Conservation (phyloP, 495 filamentous ascomycete genomes). For the Podospora sp. region DNA sequence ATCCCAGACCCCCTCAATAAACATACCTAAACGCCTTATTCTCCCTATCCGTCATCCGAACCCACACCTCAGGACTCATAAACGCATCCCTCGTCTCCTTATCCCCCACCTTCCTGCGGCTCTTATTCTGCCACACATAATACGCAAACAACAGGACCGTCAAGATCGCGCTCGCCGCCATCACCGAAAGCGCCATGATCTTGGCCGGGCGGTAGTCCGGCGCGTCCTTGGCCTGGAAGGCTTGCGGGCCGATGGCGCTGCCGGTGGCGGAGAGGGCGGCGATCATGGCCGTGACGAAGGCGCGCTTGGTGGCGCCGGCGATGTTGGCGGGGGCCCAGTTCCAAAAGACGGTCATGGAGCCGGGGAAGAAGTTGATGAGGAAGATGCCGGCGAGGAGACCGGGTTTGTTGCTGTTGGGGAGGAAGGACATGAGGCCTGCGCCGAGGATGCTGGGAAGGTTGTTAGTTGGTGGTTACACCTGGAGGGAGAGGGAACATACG, state of each 20-base stretch:
- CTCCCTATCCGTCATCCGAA: conserved; percentile 41
- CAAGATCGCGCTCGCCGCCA: conserved; percentile 35
- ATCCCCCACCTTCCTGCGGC: conserved; percentile 19
- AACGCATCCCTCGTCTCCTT: conserved; percentile 33
- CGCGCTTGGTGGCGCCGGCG: conserved; percentile 43
- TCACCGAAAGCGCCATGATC: conserved; percentile 53
- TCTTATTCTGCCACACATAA: conserved; percentile 40
- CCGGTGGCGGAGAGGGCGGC: conserved; percentile 63
- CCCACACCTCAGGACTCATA: conserved; percentile 38
- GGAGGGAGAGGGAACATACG: conserved; percentile 24
- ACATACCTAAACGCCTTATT: conserved; percentile 42
- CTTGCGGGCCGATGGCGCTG: conserved; percentile 70
- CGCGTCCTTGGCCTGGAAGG: conserved; percentile 61
- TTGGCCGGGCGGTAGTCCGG: conserved; percentile 66
- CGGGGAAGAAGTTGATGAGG: conserved; percentile 62
- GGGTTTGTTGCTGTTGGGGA: conserved; percentile 43
- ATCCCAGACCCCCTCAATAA: conserved; percentile 24
- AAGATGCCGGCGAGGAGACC: conserved; percentile 66
- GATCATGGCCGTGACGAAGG: conserved; percentile 53
- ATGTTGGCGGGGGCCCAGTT: conserved; percentile 43
- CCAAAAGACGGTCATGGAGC: conserved; percentile 50
- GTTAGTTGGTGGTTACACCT: conserved; percentile 6
- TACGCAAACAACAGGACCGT: conserved; percentile 37
- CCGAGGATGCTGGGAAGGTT: conserved; percentile 40
- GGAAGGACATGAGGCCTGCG: conserved; percentile 62